A percentile compares a stretch with the other conserved stretches of the same genome.
phyloP scores from a whole-genome alignment of 306 rosid species.

The Nissolia schottii region DNA sequence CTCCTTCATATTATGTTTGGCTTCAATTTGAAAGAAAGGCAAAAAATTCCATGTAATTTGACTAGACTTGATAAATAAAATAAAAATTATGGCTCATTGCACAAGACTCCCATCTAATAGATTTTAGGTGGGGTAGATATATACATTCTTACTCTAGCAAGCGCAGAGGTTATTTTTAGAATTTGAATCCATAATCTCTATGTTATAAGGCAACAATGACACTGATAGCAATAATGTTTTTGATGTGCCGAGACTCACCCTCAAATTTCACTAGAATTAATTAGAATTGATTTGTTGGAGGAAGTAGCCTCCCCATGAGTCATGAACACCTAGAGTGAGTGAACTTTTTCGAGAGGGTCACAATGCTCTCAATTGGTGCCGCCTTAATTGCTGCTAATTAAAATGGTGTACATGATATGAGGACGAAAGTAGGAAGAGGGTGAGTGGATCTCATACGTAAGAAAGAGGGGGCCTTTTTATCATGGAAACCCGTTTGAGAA shows the following conservation, averaged over 20 bases:
- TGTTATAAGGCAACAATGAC: too few relatives aligned
- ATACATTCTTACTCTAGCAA: too few relatives aligned
- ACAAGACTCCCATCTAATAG: too few relatives aligned
- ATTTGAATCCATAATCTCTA: too few relatives aligned
- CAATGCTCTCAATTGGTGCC: not conserved
- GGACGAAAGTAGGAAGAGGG: constrained; percentile 14
- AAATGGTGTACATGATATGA: constrained; percentile 12
- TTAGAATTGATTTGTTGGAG: not conserved
- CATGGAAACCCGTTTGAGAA: not conserved
- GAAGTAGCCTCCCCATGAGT: not conserved
- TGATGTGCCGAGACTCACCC: too few relatives aligned
- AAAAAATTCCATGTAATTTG: not conserved
- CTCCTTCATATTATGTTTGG: not conserved
- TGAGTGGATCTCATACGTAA: constrained; percentile 26
- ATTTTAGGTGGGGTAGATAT: too few relatives aligned
- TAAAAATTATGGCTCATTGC: too few relatives aligned
- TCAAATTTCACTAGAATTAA: not conserved
- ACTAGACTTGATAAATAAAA: too few relatives aligned
- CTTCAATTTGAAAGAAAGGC: not conserved
- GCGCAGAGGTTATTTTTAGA: too few relatives aligned
- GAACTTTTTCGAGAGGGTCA: not conserved
- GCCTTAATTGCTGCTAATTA: constrained; percentile 1
- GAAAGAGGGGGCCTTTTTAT: constrained; percentile 4
- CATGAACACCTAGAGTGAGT: not conserved
- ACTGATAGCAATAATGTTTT: too few relatives aligned